phyloP scores from a whole-genome alignment of 1,284 basidiomycete genomes.

The Apiotrichum veenhuisii region DNA sequence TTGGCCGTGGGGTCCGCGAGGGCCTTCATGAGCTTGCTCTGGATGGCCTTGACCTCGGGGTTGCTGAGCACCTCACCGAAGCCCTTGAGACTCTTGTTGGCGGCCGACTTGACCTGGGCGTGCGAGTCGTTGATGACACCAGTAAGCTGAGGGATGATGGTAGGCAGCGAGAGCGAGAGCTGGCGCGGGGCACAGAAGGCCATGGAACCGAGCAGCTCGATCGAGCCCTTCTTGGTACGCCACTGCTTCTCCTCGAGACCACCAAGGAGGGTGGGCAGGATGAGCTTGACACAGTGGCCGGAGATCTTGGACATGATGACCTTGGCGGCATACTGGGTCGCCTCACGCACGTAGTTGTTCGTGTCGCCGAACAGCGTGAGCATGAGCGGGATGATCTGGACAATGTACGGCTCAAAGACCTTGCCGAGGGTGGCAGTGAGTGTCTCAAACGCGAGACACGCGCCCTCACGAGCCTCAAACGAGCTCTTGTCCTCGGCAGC shows the following conservation, averaged over 20 bases:
- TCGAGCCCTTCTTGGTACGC: conserved; percentile 96
- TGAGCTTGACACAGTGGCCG: conserved; percentile 88
- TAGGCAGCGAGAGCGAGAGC: conserved; percentile 89
- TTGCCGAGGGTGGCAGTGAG: conserved; percentile 79
- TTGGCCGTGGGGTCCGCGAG: conserved; percentile 88
- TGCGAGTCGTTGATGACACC: conserved; percentile 96
- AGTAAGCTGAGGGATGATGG: conserved; percentile 92
- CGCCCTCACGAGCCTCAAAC: conserved; percentile 84
- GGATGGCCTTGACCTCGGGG: conserved; percentile 88
- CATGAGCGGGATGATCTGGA: conserved; percentile 77
- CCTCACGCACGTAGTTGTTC: conserved; percentile 85
- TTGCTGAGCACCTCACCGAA: conserved; percentile 96
- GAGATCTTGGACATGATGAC: conserved; percentile 96
- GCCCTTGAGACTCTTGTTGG: conserved; percentile 93
- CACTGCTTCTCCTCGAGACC: conserved; percentile 98
- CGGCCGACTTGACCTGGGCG: conserved; percentile 88
- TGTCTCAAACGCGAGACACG: conserved; percentile 93
- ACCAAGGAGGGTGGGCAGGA: conserved; percentile 82
- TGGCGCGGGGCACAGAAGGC: conserved; percentile 97
- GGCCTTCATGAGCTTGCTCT: conserved; percentile 89
- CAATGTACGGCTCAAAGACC: conserved; percentile 88
- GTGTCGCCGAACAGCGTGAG: conserved; percentile 87
- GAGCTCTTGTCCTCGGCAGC: conserved; percentile 87
- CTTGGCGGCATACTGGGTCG: conserved; percentile 85
- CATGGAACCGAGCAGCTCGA: conserved; percentile 96